These are phyloP conservation scores for Cordyceps sp. DNA, from an alignment of 2,329 filamentous ascomycete genomes.

Conservation along the genomic window DNA sequence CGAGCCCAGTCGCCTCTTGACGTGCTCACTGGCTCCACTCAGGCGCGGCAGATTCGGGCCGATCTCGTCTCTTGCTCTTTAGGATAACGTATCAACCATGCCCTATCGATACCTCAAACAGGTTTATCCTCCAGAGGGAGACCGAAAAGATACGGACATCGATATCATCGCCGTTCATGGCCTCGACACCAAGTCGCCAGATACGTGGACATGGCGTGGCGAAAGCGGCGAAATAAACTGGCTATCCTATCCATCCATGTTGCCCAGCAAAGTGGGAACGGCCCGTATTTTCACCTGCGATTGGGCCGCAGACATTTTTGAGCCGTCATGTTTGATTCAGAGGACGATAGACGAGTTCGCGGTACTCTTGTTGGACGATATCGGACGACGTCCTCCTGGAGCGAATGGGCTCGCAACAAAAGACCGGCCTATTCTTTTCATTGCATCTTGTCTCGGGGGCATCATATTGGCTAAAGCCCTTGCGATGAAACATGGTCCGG, in stretches of 20 bases:
- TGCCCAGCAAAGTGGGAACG: slow-evolving; percentile 5
- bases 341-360: slow-evolving; percentile 8
- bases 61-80: too few relatives aligned
- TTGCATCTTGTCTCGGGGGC: slow-evolving; percentile 17
- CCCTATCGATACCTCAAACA: too few relatives aligned
- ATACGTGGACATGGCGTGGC: slow-evolving; percentile 10
- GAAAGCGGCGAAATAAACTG: slow-evolving; percentile 7
- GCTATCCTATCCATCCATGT: slow-evolving; percentile 9
- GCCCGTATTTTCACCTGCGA: slow-evolving; percentile 13
- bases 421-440: slow-evolving; percentile 12
- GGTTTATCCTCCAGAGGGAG: too few relatives aligned
- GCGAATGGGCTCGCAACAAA: not conserved
- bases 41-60: too few relatives aligned
- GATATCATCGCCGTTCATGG: slow-evolving; percentile 20
- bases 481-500: slow-evolving; percentile 4
- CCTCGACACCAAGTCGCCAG: slow-evolving; percentile 12
- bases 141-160: slow-evolving; percentile 6
- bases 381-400: slow-evolving; percentile 4
- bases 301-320: slow-evolving; percentile 10
- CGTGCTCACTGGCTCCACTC: too few relatives aligned
- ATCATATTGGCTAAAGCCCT: slow-evolving; percentile 14
- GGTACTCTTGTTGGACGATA: slow-evolving; percentile 8
- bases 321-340: slow-evolving; percentile 4
- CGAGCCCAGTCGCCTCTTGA: too few relatives aligned
- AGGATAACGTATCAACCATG: too few relatives aligned